Base-by-base conservation (phyloP, 208 protist genomes). In the Leishmania arabica region DNA sequence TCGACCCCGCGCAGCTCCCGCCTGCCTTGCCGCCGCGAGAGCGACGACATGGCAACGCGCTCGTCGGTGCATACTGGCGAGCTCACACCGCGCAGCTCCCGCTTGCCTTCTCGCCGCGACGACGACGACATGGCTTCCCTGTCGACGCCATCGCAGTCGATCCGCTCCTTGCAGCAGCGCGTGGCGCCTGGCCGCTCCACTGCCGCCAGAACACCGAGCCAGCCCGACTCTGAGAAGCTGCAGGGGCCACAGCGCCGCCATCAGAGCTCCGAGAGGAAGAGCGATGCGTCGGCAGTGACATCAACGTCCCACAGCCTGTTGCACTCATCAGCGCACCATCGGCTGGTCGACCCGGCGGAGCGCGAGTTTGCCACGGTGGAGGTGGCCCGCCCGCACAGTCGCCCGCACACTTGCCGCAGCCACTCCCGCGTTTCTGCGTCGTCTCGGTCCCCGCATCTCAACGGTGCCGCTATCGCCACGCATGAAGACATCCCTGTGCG, bases 21-120 rank as follows among this genome's bases (percentile, higher is more conserved):
- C 54, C 69, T 88, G 49, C 85, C 85, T 3, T 81, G 68, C 60
- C 76, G 82, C 7, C 81, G 81, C 37, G 85, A 83, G 58, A 86
- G 72, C 71, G 85, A 83, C 47, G 78, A 78, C 51, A 45, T 54
- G 37, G 74, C 79, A 27, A 71, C 84, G 74, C 76, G 74, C 71
- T 79, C 72, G 37, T 85, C 77, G 17, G 53, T 65, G 47, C 81
- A 77, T 69, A 84, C 71, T 15, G 80, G 83, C 47, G 80, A 80
- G n/a, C 75, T 70, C 21, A 86, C 85, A 13, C 75, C 77, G 74
- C 84, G 78, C 76, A 86, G 81, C 77, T 91, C 88, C 1, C 88
- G 86, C 45, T 82, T 87, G 56, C 83, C 77, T 2, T 81, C 70
- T 53, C 83, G 80, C 24, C 79, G 80, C 34, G 82, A 86, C 65